A percentile compares a stretch with the other conserved stretches of the same genome.
These are phyloP conservation scores for Aspergillus sp. DNA, from an alignment of 2,329 filamentous ascomycete species.

Conservation along the genomic window DNA sequence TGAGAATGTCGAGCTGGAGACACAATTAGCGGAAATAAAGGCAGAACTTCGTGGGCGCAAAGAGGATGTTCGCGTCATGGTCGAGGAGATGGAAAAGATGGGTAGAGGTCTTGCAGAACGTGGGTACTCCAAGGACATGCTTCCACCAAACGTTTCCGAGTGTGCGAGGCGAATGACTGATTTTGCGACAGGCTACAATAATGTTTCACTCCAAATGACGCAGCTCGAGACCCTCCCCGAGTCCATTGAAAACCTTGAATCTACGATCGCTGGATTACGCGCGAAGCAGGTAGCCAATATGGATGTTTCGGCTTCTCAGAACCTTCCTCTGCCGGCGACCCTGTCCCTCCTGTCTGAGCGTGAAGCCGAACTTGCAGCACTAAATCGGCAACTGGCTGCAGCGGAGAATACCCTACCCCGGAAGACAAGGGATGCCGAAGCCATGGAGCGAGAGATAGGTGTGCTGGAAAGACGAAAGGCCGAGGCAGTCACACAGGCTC, in stretches of 20 bases:
- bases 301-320: conserved; percentile 41
- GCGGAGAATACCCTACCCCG: conserved; percentile 40
- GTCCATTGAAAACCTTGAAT: conserved; percentile 49
- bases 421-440: conserved; percentile 41
- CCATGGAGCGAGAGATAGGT: conserved; percentile 39
- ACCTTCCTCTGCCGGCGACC: conserved; percentile 37
- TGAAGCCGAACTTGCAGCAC: conserved; percentile 34
- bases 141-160: background rate
- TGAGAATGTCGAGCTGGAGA: conserved; percentile 76
- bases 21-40: conserved; percentile 66
- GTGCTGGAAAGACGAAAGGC: conserved; percentile 41
- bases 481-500: conserved; percentile 44
- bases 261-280: conserved; percentile 45
- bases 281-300: conserved; percentile 59
- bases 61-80: conserved; percentile 67
- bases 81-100: conserved; percentile 66
- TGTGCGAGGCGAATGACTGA: background rate
- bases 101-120: conserved; percentile 60
- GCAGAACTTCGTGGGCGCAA: conserved; percentile 74
- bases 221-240: conserved; percentile 48
- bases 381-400: conserved; percentile 38
- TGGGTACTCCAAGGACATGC: conserved; percentile 23
- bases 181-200: conserved; percentile 45
- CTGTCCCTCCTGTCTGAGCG: conserved; percentile 35
- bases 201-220: conserved; percentile 48